Evolutionary conservation across 2,329 filamentous ascomycete species (phyloP).

Genomic region (Pyrenochaeta sp.): DNA sequence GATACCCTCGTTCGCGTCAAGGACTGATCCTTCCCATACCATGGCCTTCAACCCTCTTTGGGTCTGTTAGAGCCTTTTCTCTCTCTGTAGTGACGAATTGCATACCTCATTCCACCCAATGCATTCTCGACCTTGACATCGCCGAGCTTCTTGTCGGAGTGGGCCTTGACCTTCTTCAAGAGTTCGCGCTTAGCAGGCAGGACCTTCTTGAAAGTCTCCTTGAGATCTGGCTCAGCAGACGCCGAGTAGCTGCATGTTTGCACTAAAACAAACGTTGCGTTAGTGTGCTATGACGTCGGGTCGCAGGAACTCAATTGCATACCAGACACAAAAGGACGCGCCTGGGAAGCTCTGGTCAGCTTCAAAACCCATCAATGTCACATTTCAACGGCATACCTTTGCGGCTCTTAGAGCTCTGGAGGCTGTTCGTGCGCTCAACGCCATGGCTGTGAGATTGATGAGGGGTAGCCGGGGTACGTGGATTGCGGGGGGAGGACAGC

Average conservation of each 20-base stretch:
- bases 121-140: conserved; percentile 95
- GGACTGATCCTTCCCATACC: conserved; percentile 98
- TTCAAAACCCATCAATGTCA: not conserved
- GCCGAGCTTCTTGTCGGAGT: conserved; percentile 82
- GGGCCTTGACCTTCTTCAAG: conserved; percentile 89
- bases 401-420: conserved; percentile 70
- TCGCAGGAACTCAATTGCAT: conserved; percentile 34
- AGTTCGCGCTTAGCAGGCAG: conserved; percentile 95
- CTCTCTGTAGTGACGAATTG: not conserved
- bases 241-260: conserved; percentile 71
- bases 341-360: conserved; percentile 30
- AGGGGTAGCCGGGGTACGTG: conserved; percentile 38
- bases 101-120: conserved; percentile 88
- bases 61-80: conserved; percentile 16
- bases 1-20: conserved; percentile 96
- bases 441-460: conserved; percentile 60
- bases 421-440: conserved; percentile 69
- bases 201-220: conserved; percentile 80
- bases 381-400: conserved; percentile 60
- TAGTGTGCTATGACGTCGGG: conserved; percentile 14
- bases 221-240: conserved; percentile 84
- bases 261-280: conserved; percentile 34
- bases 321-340: conserved; percentile 47
- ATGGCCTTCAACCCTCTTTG: conserved; percentile 87
- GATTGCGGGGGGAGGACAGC: conserved; percentile 29